Percentiles rank a stretch among this genome's conserved stretches.
These are phyloP conservation scores for Aspergillus tamarii DNA, from an alignment of 2,329 filamentous ascomycete species.

Conservation along the genomic window DNA sequence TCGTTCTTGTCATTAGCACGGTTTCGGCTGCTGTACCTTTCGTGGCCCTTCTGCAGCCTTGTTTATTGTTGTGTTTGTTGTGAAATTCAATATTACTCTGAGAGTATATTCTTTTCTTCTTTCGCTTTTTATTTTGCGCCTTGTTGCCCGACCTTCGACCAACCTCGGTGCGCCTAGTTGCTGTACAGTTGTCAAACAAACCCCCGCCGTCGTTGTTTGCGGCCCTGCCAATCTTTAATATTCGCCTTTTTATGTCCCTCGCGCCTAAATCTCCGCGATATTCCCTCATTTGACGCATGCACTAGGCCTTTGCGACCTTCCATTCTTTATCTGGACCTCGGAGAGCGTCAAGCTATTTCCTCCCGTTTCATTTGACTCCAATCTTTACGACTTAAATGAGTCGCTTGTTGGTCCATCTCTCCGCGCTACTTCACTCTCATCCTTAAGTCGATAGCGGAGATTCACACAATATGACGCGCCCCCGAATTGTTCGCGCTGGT, in stretches of 20 bases:
- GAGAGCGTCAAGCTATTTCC: constrained; percentile 16
- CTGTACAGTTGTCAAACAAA: constrained; percentile 4
- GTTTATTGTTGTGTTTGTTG: constrained; percentile 9
- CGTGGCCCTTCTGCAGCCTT: constrained; percentile 16
- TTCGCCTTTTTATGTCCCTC: constrained; percentile 13
- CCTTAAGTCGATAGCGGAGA: constrained; percentile 14
- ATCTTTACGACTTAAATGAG: constrained; percentile 23
- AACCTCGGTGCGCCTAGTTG: constrained; percentile 2
- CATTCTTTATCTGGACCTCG: constrained; percentile 7
- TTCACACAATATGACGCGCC: constrained; percentile 42
- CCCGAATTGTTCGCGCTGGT: constrained; percentile 52
- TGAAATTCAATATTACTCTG: constrained; percentile 1
- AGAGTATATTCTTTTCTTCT: constrained; percentile 15
- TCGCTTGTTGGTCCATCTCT: constrained; percentile 23
- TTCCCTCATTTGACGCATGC: constrained; percentile 12
- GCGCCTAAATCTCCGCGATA: constrained; percentile 10
- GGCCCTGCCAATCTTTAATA: constrained; percentile 19
- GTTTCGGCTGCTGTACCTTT: constrained; percentile 16
- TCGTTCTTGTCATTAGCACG: constrained; percentile 21
- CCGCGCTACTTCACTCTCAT: constrained; percentile 9
- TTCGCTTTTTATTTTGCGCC: constrained; percentile 26
- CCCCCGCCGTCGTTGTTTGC: constrained; percentile 23
- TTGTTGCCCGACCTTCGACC: constrained; percentile 25
- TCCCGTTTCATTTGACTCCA: constrained; percentile 7
- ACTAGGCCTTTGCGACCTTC: constrained; percentile 4